Conservation (phyloP, 805 yeast species). For the Saccharomycopsis microspora region DNA sequence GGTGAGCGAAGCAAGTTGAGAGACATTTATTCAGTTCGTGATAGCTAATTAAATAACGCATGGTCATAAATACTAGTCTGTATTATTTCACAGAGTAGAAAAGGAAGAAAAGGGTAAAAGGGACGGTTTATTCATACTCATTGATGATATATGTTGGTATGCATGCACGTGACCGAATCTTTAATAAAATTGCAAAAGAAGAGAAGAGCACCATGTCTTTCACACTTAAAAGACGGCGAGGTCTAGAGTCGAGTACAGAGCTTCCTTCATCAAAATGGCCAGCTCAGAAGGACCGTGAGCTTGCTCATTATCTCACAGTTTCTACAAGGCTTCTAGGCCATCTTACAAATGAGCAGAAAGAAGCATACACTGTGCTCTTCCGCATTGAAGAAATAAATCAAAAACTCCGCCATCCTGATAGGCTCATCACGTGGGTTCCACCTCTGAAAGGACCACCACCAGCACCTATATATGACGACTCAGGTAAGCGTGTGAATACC, state of each 20-base stretch:
- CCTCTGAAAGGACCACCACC: slow-evolving; percentile 62
- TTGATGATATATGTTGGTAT: too few species aligned
- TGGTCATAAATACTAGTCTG: too few species aligned
- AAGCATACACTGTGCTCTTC: slow-evolving; percentile 55
- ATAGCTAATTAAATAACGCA: too few species aligned
- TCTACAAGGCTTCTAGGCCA: slow-evolving; percentile 35
- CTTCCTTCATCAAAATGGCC: too few species aligned
- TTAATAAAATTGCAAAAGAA: too few species aligned
- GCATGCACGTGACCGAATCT: too few species aligned
- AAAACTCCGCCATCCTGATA: slow-evolving; percentile 38
- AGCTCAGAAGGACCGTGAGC: not conserved
- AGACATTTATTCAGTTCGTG: too few species aligned
- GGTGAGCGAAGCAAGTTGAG: too few species aligned
- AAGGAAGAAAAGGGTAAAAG: too few species aligned
- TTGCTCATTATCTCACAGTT: slow-evolving; percentile 7
- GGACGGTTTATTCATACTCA: too few species aligned
- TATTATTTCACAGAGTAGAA: too few species aligned
- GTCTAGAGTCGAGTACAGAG: too few species aligned
- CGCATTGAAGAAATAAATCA: slow-evolving; percentile 74
- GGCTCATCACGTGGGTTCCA: slow-evolving; percentile 28
- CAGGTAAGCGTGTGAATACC: slow-evolving; percentile 81
- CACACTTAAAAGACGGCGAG: not conserved
- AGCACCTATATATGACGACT: slow-evolving; percentile 77
- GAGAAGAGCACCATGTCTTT: not conserved
- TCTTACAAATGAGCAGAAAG: slow-evolving; percentile 68